These are phyloP conservation scores for Coemansia sp. DNA, from an alignment of 192 early-diverging fungal genomes.

Conservation along the genomic window DNA sequence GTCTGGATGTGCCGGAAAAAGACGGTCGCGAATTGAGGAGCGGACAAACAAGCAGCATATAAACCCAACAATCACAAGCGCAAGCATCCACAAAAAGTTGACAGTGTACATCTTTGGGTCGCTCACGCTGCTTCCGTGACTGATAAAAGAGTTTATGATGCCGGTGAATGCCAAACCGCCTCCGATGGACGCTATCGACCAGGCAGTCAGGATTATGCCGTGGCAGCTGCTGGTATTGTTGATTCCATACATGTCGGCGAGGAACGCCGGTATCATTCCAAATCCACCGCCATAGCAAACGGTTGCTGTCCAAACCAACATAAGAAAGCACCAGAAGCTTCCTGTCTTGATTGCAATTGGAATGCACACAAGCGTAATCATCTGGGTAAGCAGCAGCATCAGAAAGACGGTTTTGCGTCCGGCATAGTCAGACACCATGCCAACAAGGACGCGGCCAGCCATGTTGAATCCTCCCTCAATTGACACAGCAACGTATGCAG, in stretches of 20 bases:
- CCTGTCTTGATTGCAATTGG: slow-evolving; percentile 58
- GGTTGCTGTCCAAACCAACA: slow-evolving; percentile 61
- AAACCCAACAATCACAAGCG: slow-evolving; percentile 57
- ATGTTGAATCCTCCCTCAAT: slow-evolving; percentile 66
- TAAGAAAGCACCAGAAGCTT: slow-evolving; percentile 61
- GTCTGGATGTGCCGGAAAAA: slow-evolving; percentile 60
- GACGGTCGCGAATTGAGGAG: slow-evolving; percentile 67
- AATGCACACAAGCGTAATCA: slow-evolving; percentile 57
- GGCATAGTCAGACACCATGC: slow-evolving; percentile 56
- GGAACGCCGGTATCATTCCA: slow-evolving; percentile 73
- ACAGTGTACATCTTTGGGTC: slow-evolving; percentile 53
- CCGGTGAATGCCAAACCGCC: slow-evolving; percentile 71
- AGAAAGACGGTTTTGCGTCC: slow-evolving; percentile 69
- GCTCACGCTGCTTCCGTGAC: slow-evolving; percentile 49
- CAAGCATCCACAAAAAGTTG: slow-evolving; percentile 75
- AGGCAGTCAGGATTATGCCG: slow-evolving; percentile 74
- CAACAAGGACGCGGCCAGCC: slow-evolving; percentile 58
- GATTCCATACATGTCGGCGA: slow-evolving; percentile 74
- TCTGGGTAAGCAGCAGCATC: slow-evolving; percentile 59
- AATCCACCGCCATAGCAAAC: slow-evolving; percentile 76
- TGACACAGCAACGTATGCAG: slow-evolving; percentile 57
- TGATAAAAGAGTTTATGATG: slow-evolving; percentile 57
- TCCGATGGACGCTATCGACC: slow-evolving; percentile 67
- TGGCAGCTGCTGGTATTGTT: slow-evolving; percentile 76
- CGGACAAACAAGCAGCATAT: slow-evolving; percentile 61